A percentile compares a stretch with the other conserved stretches of the same genome.
Evolutionary conservation across 148 eudicot genomes (phyloP).

Genomic region (Chenopodium berlandieri): DNA sequence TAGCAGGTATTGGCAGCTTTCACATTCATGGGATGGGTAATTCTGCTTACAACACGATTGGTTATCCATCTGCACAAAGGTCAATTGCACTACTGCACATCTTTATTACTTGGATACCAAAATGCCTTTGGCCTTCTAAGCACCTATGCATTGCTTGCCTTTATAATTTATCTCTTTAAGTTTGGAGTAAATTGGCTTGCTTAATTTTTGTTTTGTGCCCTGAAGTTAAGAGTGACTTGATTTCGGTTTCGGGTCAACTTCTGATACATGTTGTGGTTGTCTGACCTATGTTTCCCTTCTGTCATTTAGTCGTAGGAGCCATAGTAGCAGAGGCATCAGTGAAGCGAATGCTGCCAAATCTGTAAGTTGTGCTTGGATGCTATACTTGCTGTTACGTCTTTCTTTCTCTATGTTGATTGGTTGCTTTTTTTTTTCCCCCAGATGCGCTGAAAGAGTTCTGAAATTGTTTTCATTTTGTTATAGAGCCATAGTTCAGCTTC

Average conservation of each 20-base stretch:
- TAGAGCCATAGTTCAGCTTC: slow-evolving; percentile 41
- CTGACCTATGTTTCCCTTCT: slow-evolving; percentile 23
- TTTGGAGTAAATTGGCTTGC: not conserved
- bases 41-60: slow-evolving; percentile 92
- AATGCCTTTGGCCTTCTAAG: slow-evolving; percentile 17
- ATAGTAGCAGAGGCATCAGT: slow-evolving; percentile 44
- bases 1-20: slow-evolving; percentile 98
- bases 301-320: slow-evolving; percentile 43
- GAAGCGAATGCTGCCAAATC: slow-evolving; percentile 32
- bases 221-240: not conserved
- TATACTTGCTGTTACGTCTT: not conserved
- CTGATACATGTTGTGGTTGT: not conserved
- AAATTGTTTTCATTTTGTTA: slow-evolving; percentile 1
- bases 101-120: slow-evolving; percentile 31
- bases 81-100: slow-evolving; percentile 97
- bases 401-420: not conserved
- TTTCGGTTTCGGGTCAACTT: not conserved
- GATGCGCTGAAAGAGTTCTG: not conserved
- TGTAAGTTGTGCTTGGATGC: slow-evolving; percentile 31
- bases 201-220: not conserved
- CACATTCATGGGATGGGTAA: slow-evolving; percentile 90
- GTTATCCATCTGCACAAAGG: slow-evolving; percentile 98
- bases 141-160: slow-evolving; percentile 15
- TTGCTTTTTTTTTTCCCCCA: not conserved
- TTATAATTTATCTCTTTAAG: not conserved